Evolutionary conservation across 345 rosid genomes (phyloP), one percentile per base, ranked within the genome.

Genomic region (Chamaenerion angustifolium): DNA sequence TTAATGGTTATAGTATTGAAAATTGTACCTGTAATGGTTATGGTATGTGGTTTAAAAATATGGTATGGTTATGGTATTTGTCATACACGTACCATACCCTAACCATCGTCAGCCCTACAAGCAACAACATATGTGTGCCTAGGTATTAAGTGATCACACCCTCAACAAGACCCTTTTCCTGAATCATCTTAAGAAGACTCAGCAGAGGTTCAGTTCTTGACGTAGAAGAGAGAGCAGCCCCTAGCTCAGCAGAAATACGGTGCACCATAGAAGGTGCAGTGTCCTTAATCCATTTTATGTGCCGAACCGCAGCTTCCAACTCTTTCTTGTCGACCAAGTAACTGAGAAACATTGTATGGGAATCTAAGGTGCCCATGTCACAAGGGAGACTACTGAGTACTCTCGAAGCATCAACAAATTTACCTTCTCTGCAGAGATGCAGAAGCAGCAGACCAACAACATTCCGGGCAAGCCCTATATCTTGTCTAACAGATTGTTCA

Each of bases 361-460:
- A 47, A 10, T 59, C 66, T 54, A 67, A 53, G 62, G 68, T 59
- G 56, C 60, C 70, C 48, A 64, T 57, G 48, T 73, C 82, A 49
- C 62, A 18, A 50, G 60, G 40, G 47, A 61, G 47, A 62, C 65
- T 45, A 14, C 59, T 56, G n/a, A 82, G 74, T 52, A 78, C 55
- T 63, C 70, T 56, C 14, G 78, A 69, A 40, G 83, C 87, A 44
- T 54, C 61, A 27, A 58, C 43, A 58, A 73, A 77, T 43, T 70
- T 63, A 83, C 95, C 86, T 54, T 72, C 69, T 68, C 57, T 64
- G 59, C 92, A 83, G 52, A 86, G 81, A 18, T 59, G 60, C n/a
- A 70, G 51, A 43, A 80, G 40, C 54, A 76, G 68, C 25, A 57
- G 54, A 58, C 60, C 69, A 59, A 75, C 59, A 21, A 76, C 67